These are phyloP conservation scores for Parmelia sp. DNA, from an alignment of 495 filamentous ascomycete species.

Conservation along the genomic window DNA sequence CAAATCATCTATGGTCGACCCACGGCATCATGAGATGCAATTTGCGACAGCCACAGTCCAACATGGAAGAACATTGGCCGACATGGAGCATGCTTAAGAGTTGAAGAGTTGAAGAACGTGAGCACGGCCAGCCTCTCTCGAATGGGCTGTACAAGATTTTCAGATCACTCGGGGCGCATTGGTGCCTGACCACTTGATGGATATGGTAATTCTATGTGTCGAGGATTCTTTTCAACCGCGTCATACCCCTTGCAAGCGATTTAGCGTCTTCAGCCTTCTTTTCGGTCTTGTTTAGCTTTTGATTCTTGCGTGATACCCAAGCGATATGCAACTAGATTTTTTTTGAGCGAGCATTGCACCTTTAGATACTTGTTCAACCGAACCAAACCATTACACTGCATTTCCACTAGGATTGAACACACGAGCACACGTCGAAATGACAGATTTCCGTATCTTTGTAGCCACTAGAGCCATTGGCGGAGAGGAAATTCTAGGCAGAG, in stretches of 20 bases:
- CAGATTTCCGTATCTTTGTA: background rate
- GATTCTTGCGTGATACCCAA: conserved; percentile 17
- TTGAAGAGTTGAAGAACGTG: too few relatives aligned
- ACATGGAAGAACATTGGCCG: background rate
- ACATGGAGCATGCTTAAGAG: too few relatives aligned
- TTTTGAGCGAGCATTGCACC: conserved; percentile 1
- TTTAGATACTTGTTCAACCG: background rate
- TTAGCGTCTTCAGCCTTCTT: conserved; percentile 1
- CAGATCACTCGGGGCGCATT: background rate
- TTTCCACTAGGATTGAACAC: background rate
- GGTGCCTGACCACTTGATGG: background rate
- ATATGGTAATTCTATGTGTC: background rate
- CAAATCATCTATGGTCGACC: background rate
- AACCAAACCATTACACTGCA: background rate
- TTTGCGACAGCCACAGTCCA: background rate
- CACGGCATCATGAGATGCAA: background rate
- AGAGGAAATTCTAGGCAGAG: background rate
- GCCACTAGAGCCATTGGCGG: background rate
- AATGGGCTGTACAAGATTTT: background rate
- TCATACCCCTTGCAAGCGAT: background rate
- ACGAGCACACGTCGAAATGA: background rate
- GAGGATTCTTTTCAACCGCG: background rate
- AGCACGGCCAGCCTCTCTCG: background rate
- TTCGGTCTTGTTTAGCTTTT: conserved; percentile 3
- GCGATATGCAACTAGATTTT: background rate